A percentile compares a stretch with the other conserved stretches of the same genome.
phyloP scores from a whole-genome alignment of 208 protist species.

The Wallacemonas rigidus region DNA sequence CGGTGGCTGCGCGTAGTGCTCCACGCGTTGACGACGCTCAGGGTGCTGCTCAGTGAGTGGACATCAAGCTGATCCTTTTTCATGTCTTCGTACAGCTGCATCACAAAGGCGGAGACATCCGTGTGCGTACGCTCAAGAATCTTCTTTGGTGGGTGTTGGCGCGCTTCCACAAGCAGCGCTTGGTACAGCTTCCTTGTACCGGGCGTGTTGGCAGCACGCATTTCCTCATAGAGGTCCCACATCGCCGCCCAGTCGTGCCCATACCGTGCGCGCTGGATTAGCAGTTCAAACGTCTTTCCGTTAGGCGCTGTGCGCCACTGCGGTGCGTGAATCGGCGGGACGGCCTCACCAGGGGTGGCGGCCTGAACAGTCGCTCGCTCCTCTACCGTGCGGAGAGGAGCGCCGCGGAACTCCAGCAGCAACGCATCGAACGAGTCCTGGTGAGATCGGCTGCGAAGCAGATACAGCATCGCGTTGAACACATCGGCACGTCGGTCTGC shows the following conservation, averaged over 20 bases:
- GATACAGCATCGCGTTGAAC: slow-evolving; percentile 80
- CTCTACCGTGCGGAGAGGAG: slow-evolving; percentile 18
- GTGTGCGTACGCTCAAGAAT: slow-evolving; percentile 10
- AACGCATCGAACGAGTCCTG: slow-evolving; percentile 46
- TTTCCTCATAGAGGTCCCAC: slow-evolving; percentile 77
- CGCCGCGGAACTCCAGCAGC: slow-evolving; percentile 67
- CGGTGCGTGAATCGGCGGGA: slow-evolving; percentile 29
- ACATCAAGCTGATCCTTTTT: slow-evolving; percentile 53
- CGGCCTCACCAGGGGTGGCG: neutral
- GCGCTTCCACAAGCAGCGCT: slow-evolving; percentile 48
- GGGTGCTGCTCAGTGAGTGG: slow-evolving; percentile 39
- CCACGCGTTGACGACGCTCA: slow-evolving; percentile 82
- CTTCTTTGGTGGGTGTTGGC: slow-evolving; percentile 38
- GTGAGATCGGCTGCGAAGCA: slow-evolving; percentile 54
- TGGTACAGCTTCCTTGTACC: slow-evolving; percentile 69
- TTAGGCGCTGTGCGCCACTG: slow-evolving; percentile 57
- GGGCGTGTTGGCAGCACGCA: slow-evolving; percentile 36
- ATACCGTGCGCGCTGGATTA: slow-evolving; percentile 60
- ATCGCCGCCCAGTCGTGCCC: slow-evolving; percentile 66
- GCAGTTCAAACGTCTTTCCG: slow-evolving; percentile 75
- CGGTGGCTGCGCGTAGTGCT: slow-evolving; percentile 39
- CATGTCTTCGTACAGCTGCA: slow-evolving; percentile 72
- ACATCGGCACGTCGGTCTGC: slow-evolving; percentile 46
- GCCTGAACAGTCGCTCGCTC: neutral
- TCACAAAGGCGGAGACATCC: slow-evolving; percentile 40